Conservation (phyloP, 106 monocot genomes). For the Dioscorea zingiberensis region DNA sequence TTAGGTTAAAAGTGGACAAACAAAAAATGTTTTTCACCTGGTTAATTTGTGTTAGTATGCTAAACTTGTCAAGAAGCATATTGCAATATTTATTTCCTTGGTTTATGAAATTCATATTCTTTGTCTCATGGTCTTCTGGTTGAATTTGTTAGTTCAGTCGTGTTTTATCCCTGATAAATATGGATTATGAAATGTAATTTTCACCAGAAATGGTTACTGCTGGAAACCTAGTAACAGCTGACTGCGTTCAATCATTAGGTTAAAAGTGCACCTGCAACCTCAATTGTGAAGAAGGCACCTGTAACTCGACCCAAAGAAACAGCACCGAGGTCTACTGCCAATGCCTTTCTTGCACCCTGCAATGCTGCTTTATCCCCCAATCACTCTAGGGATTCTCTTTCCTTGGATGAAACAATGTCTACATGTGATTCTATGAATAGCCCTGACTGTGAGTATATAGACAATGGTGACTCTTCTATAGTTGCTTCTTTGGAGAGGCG, state of each 20-base stretch:
- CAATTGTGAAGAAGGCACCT: conserved; percentile 33
- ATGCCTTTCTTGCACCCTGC: conserved; percentile 41
- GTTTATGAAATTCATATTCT: too few species aligned
- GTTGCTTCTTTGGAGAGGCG: conserved; percentile 64
- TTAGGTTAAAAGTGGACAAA: not conserved
- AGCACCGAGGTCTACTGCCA: not conserved
- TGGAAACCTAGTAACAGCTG: too few species aligned
- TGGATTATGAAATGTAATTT: too few species aligned
- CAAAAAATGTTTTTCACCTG: too few species aligned
- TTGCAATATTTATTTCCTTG: too few species aligned
- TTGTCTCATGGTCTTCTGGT: too few species aligned
- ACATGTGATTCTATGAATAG: conserved; percentile 86
- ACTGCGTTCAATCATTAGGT: too few species aligned
- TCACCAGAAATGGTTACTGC: too few species aligned
- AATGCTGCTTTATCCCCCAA: conserved; percentile 25
- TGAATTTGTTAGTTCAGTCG: too few species aligned
- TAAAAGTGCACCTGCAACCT: conserved; percentile 7
- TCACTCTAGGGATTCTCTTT: conserved; percentile 44
- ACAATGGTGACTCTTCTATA: conserved; percentile 58
- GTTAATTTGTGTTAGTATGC: too few species aligned
- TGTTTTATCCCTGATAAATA: too few species aligned
- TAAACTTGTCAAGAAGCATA: too few species aligned
- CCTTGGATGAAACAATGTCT: conserved; percentile 77
- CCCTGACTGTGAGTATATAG: conserved; percentile 86
- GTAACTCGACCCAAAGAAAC: not conserved